Evolutionary conservation across 495 filamentous ascomycete species (phyloP), one percentile per base, ranked within the genome.

Genomic region (Cetradonia linearis): DNA sequence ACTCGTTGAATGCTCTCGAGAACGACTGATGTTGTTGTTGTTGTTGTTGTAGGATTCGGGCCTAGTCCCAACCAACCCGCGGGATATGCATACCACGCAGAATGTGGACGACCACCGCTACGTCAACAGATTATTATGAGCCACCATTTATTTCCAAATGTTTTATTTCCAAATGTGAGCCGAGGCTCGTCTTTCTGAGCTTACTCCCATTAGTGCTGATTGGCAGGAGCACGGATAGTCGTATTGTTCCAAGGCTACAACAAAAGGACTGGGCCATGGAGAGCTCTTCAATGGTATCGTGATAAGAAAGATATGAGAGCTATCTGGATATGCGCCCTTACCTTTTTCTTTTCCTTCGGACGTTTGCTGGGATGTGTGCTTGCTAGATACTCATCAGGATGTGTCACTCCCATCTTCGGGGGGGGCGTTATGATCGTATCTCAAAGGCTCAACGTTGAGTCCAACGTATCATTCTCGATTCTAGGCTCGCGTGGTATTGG

Each of bases 41-140:
- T n/a, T 7, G 13, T 33, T 34, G 4, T 9, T 33, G 49, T 16
- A 34, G 50, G 30, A 54, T 54, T 54, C 3, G 30, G 31, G 10
- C 18, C 50, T 54, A 54, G 50, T 54, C 50, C 50, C 50, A 54
- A 54, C 50, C 50, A 54, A 33, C 30, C 10, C 23, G 16, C 10
- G 50, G 50, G n/a, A 34, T 18, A n/a, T 34, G 30, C 28, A 54
- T 20, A 34, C 10, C 50, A 18, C 50, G 20, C 50, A 18, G 27
- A 54, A 31, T 36, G n/a, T 28, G 50, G 33, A 54, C n/a, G 42
- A 46, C n/a, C 42, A 46, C 20, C 36, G 13, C 13, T 18, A 13
- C 9, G 31, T 34, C 49, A 53, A 14, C 48, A 7, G 18, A n/a
- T 44, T 30, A 2, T 28, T 5, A 28, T 33, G 13, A 30, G 18